Evolutionary conservation across 2,329 filamentous ascomycete species (phyloP), one percentile per base, ranked within the genome.

Genomic region (Elsinoe fawcettii): DNA sequence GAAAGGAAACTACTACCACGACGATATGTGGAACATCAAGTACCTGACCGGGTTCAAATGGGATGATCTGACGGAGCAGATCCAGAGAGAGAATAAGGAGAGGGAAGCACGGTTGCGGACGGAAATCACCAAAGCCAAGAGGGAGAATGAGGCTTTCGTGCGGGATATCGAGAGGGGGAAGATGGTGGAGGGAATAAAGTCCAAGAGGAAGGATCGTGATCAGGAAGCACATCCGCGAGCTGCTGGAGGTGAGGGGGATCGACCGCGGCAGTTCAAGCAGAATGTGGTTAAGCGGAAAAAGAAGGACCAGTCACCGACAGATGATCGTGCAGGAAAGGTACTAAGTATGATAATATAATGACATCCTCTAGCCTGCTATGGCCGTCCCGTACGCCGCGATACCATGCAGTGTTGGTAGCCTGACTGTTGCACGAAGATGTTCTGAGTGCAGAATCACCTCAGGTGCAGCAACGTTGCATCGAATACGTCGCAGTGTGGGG

Each of bases 41-140:
- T 95, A 95, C 67, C 74, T 95, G 61, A 86, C 82, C 61, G 88
- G 87, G 1, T 92, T 93, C 74, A 93, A 92, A 71, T 95, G 89
- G 89, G 76, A 71, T 49, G 72, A 80, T 64, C 65, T 81, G 61
- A 90, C 86, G 58, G 86, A 88, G 69, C 86, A 91, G 73, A 90
- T 92, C 63, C 80, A 86, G 39, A 80, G 85, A 25, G 89, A 95
- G 75, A 89, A 91, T 68, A 88, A 88, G 4, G 88, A 92, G 72
- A 75, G 88, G 58, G 80, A 84, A 56, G 86, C 84, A 65, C 80
- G 88, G 65, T 82, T 93, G 80, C 76, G 87, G 58, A 86, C 87
- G 11, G 89, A 93, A 72, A 87, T 93, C 63, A 80, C 81, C 66
- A 84, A 85, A 75, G 82, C 85, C 47, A 84, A 83, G 59, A 84